Evolutionary conservation across 148 eudicot species (phyloP).

Genomic region (Vaccinium corymbosum): DNA sequence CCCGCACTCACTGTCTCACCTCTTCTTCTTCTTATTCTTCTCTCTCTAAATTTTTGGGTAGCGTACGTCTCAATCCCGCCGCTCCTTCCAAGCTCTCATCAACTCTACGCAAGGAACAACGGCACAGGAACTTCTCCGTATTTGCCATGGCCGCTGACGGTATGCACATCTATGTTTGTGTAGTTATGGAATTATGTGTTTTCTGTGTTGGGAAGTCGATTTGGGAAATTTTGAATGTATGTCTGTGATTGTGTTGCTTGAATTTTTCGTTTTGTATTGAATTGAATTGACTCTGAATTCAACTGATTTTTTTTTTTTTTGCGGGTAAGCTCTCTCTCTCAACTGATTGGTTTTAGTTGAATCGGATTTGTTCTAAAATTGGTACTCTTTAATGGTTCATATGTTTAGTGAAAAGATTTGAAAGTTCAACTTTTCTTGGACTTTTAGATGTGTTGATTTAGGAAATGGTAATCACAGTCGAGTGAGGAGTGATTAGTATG

Average conservation of each 20-base stretch:
- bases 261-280: not conserved
- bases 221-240: not conserved
- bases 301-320: not conserved
- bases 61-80: slow-evolving; percentile 27
- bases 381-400: too few relatives aligned
- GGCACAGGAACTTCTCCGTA: slow-evolving; percentile 44
- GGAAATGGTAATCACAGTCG: too few relatives aligned
- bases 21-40: slow-evolving; percentile 24
- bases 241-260: not conserved
- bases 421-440: too few relatives aligned
- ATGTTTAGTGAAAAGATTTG: too few relatives aligned
- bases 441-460: not conserved
- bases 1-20: slow-evolving; percentile 6
- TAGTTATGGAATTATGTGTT: not conserved
- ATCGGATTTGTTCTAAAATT: too few relatives aligned
- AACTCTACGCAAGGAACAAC: slow-evolving; percentile 19
- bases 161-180: not conserved
- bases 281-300: not conserved
- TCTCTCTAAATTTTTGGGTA: slow-evolving; percentile 42
- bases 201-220: not conserved
- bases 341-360: not conserved
- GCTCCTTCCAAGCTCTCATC: slow-evolving; percentile 18
- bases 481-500: too few relatives aligned
- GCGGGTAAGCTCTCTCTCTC: too few relatives aligned
- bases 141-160: slow-evolving; percentile 60